These are phyloP conservation scores for Fraxinus cuspidata DNA, from an alignment of 257 asterid species.

Conservation along the genomic window DNA sequence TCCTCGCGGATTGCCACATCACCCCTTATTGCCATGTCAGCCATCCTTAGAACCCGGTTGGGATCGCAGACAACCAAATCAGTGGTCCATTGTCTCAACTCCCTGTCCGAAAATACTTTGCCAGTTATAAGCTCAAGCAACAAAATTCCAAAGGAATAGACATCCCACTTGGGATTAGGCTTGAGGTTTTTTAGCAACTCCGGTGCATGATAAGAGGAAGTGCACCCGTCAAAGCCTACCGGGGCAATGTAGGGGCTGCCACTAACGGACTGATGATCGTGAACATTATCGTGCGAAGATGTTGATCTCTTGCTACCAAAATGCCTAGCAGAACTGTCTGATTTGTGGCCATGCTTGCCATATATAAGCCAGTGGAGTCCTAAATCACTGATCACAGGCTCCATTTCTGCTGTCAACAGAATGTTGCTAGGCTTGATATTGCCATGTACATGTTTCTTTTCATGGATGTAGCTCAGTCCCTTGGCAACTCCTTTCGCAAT, in stretches of 20 bases:
- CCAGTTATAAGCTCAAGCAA: conserved; percentile 82
- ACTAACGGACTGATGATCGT: conserved; percentile 25
- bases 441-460: conserved; percentile 92
- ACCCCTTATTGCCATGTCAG: conserved; percentile 64
- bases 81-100: conserved; percentile 59
- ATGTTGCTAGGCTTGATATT: conserved; percentile 91
- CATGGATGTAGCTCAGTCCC: conserved; percentile 83
- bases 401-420: conserved; percentile 78
- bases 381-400: conserved; percentile 77
- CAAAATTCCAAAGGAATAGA: conserved; percentile 81
- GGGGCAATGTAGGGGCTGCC: conserved; percentile 50
- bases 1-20: conserved; percentile 70
- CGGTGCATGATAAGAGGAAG: conserved; percentile 85
- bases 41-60: conserved; percentile 58
- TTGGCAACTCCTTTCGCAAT: conserved; percentile 83
- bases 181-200: conserved; percentile 74
- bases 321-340: conserved; percentile 55
- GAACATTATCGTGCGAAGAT: conserved; percentile 23
- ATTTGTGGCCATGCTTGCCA: conserved; percentile 49
- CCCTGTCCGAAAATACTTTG: conserved; percentile 71
- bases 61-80: conserved; percentile 51
- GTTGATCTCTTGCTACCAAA: conserved; percentile 62
- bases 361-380: conserved; percentile 68
- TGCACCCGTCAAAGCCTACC: conserved; percentile 61
- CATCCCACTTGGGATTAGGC: conserved; percentile 89